These are phyloP conservation scores for Naegleria gruberi DNA, from an alignment of 208 protist species.

Conservation along the genomic window DNA sequence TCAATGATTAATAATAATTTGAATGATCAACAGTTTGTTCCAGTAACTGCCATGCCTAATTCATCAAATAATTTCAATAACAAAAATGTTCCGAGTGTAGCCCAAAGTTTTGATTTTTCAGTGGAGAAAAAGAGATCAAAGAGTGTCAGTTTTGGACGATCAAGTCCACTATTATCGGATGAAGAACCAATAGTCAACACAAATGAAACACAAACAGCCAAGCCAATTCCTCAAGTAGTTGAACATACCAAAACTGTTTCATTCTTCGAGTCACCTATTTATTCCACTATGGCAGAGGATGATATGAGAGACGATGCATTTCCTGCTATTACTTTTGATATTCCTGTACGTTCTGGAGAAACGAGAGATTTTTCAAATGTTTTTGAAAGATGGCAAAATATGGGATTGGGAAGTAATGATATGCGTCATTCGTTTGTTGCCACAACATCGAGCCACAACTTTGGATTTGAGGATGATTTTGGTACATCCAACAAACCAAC, in stretches of 20 bases:
- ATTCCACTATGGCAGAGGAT: too few species aligned
- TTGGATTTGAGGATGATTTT: neutral
- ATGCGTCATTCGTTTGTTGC: neutral
- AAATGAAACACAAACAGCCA: neutral
- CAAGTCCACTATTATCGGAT: too few species aligned
- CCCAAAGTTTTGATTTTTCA: too few species aligned
- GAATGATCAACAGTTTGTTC: neutral
- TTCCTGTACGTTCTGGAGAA: too few species aligned
- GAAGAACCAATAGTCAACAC: neutral
- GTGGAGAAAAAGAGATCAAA: neutral
- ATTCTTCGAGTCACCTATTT: too few species aligned
- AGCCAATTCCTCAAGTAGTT: neutral
- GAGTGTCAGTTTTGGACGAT: neutral
- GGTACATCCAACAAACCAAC: too few species aligned
- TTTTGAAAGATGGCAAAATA: neutral
- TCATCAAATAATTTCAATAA: neutral
- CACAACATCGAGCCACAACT: neutral
- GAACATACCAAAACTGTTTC: neutral
- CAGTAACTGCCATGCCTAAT: neutral
- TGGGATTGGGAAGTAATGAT: neutral
- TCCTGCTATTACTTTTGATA: neutral
- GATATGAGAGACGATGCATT: neutral
- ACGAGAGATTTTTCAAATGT: too few species aligned
- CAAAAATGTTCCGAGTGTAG: too few species aligned
- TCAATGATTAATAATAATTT: neutral